phyloP scores from a whole-genome alignment of 75 land plant genomes.

The Pseudotsuga menziesii region DNA sequence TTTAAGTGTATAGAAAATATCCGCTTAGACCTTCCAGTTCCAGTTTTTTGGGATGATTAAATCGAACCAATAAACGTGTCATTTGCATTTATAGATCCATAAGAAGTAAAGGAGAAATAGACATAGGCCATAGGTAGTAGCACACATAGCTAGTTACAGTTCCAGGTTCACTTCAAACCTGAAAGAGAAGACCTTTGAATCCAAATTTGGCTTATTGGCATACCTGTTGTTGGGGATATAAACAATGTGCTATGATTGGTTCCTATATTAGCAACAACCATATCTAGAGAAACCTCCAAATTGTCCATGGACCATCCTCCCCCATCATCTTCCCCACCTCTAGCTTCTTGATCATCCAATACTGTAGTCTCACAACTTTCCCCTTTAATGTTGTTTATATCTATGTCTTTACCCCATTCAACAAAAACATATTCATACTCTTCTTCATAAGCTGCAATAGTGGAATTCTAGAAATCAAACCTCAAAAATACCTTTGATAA shows the following conservation, averaged over 20 bases:
- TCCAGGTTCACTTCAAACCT: no score
- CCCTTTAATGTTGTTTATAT: conserved; percentile 34
- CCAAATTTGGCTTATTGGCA: no score
- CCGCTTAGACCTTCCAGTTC: no score
- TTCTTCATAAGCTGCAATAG: conserved; percentile 28
- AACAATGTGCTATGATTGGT: conserved; percentile 22
- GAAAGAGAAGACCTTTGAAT: conserved; percentile 59
- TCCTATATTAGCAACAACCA: conserved; percentile 16
- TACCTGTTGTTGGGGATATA: conserved; percentile 46
- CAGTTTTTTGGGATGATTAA: no score
- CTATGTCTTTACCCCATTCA: conserved; percentile 69
- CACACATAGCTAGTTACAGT: no score
- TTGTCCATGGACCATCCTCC: conserved; percentile 74
- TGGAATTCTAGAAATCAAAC: conserved; percentile 51
- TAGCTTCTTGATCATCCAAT: conserved; percentile 33
- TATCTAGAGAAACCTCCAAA: conserved; percentile 55
- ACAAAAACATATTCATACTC: conserved; percentile 44
- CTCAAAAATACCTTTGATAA: conserved; percentile 67
- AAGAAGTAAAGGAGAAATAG: no score
- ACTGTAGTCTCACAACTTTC: conserved; percentile 22
- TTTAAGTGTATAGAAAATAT: no score
- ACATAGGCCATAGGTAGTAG: no score
- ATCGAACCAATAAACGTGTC: no score
- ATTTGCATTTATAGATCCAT: no score
- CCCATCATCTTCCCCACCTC: conserved; percentile 43